Percentiles rank a stretch among this genome's conserved stretches.
These are phyloP conservation scores for Colletotrichum sp. DNA, from an alignment of 2,329 filamentous ascomycete species.

Conservation along the genomic window DNA sequence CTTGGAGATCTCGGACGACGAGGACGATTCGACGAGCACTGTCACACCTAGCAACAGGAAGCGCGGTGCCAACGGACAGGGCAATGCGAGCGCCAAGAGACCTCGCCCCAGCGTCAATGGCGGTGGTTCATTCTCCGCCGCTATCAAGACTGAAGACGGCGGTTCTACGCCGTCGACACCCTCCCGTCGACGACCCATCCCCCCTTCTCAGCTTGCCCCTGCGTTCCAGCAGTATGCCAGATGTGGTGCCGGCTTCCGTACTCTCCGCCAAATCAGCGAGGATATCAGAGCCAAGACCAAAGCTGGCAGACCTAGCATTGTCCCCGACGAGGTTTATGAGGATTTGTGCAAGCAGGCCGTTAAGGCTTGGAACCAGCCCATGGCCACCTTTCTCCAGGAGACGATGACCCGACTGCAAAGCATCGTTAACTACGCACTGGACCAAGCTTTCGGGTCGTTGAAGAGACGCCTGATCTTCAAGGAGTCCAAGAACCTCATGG, in stretches of 20 bases:
- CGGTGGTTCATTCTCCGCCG: slow-evolving; percentile 18
- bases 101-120: neutral
- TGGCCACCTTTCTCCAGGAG: slow-evolving; percentile 51
- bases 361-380: slow-evolving; percentile 60
- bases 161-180: neutral
- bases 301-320: slow-evolving; percentile 63
- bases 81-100: slow-evolving; percentile 18
- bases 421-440: slow-evolving; percentile 52
- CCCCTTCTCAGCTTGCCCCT: slow-evolving; percentile 14
- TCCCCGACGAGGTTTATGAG: slow-evolving; percentile 65
- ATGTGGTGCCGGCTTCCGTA: slow-evolving; percentile 46
- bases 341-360: slow-evolving; percentile 63
- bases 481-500: slow-evolving; percentile 48
- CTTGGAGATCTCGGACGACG: slow-evolving; percentile 45
- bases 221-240: slow-evolving; percentile 44
- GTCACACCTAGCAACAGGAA: slow-evolving; percentile 24
- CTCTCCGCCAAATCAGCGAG: slow-evolving; percentile 55
- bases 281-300: slow-evolving; percentile 60
- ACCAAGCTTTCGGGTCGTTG: slow-evolving; percentile 49
- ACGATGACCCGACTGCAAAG: slow-evolving; percentile 53
- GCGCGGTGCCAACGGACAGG: slow-evolving; percentile 24
- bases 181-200: slow-evolving; percentile 10
- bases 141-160: slow-evolving; percentile 43
- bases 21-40: slow-evolving; percentile 27
- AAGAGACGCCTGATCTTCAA: slow-evolving; percentile 56